These are phyloP conservation scores for Candolleomyces eurysporus DNA, from an alignment of 768 basidiomycete species.

Conservation along the genomic window DNA sequence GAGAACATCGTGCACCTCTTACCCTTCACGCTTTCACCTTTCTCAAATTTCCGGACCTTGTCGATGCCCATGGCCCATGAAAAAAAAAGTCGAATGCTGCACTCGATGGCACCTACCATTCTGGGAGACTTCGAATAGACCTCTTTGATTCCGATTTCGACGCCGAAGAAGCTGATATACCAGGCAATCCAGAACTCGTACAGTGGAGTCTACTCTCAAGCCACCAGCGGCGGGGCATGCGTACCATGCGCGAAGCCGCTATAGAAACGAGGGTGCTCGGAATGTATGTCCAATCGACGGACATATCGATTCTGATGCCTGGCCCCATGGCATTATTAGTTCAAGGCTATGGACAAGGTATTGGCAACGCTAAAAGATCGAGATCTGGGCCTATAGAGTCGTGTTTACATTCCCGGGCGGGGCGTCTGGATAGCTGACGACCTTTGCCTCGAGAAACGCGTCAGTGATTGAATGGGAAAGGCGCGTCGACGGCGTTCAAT, in stretches of 20 bases:
- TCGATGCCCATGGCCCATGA: background rate
- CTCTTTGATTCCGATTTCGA: background rate
- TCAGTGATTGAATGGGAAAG: background rate
- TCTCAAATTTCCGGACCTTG: background rate
- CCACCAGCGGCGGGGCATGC: background rate
- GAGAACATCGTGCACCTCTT: background rate
- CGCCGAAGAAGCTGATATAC: background rate
- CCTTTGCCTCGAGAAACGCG: no score
- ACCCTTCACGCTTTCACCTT: background rate
- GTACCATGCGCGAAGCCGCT: background rate
- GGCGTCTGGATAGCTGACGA: no score
- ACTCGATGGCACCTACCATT: background rate
- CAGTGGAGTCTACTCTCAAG: background rate
- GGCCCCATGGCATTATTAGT: background rate
- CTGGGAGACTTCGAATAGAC: background rate
- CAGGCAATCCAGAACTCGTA: background rate
- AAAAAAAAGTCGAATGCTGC: background rate
- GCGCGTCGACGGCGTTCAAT: background rate
- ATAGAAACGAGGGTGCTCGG: conserved; percentile 5
- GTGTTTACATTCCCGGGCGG: no score
- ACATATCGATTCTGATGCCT: background rate
- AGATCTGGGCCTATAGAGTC: no score
- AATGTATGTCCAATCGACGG: background rate
- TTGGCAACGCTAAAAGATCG: background rate
- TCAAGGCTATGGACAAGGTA: conserved; percentile 5